These are phyloP conservation scores for Phytophthora megakarya DNA, from an alignment of 352 stramenopile genomes.

Conservation along the genomic window DNA sequence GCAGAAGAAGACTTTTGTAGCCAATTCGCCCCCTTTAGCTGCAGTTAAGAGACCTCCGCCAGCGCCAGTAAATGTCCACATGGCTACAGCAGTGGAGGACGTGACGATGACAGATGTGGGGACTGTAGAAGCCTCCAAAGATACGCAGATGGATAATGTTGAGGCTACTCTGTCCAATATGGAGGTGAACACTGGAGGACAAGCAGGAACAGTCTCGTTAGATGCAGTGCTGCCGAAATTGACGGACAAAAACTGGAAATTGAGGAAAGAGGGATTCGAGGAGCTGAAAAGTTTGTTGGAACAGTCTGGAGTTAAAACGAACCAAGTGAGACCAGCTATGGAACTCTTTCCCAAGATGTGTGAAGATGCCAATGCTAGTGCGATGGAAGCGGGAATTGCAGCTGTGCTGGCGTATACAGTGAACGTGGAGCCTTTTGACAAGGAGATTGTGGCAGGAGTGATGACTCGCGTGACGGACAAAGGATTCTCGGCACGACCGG, in stretches of 20 bases:
- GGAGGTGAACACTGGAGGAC: constrained; percentile 26
- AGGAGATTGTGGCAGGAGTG: constrained; percentile 62
- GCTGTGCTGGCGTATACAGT: constrained; percentile 76
- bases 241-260: constrained; percentile 88
- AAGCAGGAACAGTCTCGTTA: constrained; percentile 21
- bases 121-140: constrained; percentile 8
- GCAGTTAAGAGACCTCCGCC: constrained; percentile 1
- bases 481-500: constrained; percentile 77
- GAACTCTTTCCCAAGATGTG: constrained; percentile 82
- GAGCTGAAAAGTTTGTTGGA: constrained; percentile 72
- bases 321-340: constrained; percentile 55
- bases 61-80: constrained; percentile 5
- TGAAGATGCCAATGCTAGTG: constrained; percentile 81
- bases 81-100: constrained; percentile 29
- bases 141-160: constrained; percentile 39
- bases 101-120: constrained; percentile 27
- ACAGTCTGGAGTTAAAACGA: constrained; percentile 42
- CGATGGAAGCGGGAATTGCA: constrained; percentile 77
- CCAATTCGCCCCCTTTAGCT: constrained; percentile 47
- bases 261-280: constrained; percentile 83
- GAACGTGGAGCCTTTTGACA: constrained; percentile 69
- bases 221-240: constrained; percentile 62
- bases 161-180: constrained; percentile 32
- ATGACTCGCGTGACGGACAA: constrained; percentile 87
- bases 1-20: constrained; percentile 30